Evolutionary conservation across 805 yeast species (phyloP), one percentile per base, ranked within the genome.

Genomic region (Priceomyces medius): DNA sequence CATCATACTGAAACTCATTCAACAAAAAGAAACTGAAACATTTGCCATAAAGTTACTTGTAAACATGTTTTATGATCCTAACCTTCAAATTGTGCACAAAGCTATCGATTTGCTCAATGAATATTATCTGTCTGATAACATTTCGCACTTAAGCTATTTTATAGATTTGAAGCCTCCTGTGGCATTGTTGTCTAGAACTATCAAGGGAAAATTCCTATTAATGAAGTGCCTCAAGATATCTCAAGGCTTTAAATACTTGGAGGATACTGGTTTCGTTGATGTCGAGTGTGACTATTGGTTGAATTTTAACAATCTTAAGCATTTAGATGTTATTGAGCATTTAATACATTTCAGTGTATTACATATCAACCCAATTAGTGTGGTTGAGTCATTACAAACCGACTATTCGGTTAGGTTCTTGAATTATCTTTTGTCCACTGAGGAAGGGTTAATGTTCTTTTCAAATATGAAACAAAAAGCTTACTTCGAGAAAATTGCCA

Each of bases 341-440:
- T 59, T 67, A 17, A 46, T 78, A 12, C 49, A 41, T 7, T 18
- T 20, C 17, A 35, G 37, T 14, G 50, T 58, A 8, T 58, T 54
- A 28, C 71, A 70, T 1, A 61, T 40, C 49, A 10, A 26, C 31
- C 24, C 31, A 3, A 35, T 20, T n/a, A 37, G 26, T 9, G 19
- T 28, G 21, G 14, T 19, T 4, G n/a, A 13, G 6, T 19, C 23
- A 8, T 32, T 16, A 3, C 4, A 32, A 12, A 23, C 24, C 6
- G 31, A 37, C 17, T 32, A 38, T 12, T 36, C 48, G 12, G 24
- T 44, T 7, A 32, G 87, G 55, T 86, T 91, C 51, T 88, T 87
- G 60, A 86, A 88, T 12, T 87, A 83, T 51, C 67, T 91, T 35
- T 84, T 88, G 1, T 78, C 83, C 40, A 88, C 97, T 0, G 84